phyloP scores from a whole-genome alignment of 164 flowering plant genomes.

The Buxus sempervirens region DNA sequence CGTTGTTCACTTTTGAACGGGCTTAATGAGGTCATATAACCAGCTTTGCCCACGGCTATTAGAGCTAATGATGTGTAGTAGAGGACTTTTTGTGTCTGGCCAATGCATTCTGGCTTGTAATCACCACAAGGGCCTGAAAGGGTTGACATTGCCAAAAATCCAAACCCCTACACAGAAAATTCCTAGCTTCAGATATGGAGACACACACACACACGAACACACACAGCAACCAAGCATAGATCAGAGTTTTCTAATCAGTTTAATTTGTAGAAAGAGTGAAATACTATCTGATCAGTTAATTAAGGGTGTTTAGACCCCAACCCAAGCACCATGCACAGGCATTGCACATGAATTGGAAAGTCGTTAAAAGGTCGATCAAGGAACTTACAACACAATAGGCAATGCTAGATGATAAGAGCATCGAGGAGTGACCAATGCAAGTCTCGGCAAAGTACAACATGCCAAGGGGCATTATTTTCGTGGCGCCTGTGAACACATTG shows the following conservation, averaged over 20 bases:
- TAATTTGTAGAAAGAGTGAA: no score
- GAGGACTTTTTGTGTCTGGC: conserved; percentile 22
- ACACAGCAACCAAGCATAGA: no score
- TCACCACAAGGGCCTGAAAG: conserved; percentile 34
- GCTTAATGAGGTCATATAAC: conserved; percentile 19
- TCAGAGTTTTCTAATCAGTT: no score
- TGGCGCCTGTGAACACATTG: conserved; percentile 27
- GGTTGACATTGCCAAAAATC: conserved; percentile 36
- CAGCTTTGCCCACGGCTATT: conserved; percentile 30
- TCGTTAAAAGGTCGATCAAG: no score
- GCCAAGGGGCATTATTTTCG: conserved; percentile 17
- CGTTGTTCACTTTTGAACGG: conserved; percentile 19
- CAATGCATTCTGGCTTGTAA: conserved; percentile 38
- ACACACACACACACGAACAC: neutral
- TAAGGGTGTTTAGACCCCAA: no score
- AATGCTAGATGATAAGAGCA: conserved; percentile 31
- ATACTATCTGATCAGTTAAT: no score
- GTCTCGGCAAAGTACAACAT: conserved; percentile 30
- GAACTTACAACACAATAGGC: conserved; percentile 33
- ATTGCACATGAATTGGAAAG: no score
- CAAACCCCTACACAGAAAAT: conserved; percentile 27
- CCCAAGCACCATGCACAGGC: no score
- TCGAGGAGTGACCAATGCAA: conserved; percentile 22
- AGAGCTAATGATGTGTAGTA: conserved; percentile 30
- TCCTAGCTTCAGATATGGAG: neutral